phyloP scores from a whole-genome alignment of 1,284 basidiomycete species.

The Boletus sp. region DNA sequence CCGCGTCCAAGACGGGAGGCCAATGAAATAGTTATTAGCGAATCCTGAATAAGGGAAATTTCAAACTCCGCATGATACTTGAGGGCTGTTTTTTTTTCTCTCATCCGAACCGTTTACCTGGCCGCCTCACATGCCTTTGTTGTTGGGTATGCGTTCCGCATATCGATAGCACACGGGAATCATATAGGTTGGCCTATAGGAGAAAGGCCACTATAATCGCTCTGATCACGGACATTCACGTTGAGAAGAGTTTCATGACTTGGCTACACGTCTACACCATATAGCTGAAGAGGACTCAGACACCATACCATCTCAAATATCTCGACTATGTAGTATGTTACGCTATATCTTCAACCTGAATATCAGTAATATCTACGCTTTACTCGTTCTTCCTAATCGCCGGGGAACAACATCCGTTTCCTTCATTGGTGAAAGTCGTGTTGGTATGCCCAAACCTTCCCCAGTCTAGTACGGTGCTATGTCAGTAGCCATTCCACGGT shows the following conservation, averaged over 20 bases:
- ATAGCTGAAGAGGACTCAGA: neutral
- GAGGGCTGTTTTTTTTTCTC: slow-evolving; percentile 12
- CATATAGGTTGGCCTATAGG: slow-evolving; percentile 54
- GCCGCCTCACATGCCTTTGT: slow-evolving; percentile 46
- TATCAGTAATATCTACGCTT: slow-evolving; percentile 12
- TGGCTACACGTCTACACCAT: slow-evolving; percentile 48
- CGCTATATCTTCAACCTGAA: neutral
- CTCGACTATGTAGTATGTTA: neutral
- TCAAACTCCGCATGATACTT: slow-evolving; percentile 26
- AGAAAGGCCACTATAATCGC: slow-evolving; percentile 72
- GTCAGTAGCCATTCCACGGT: neutral
- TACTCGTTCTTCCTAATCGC: slow-evolving; percentile 36
- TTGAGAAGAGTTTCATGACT: slow-evolving; percentile 79
- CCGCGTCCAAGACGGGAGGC: neutral
- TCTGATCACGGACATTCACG: slow-evolving; percentile 65
- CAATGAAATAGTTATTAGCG: neutral
- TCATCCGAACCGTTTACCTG: slow-evolving; percentile 23
- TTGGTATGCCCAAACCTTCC: slow-evolving; percentile 57
- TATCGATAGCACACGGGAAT: slow-evolving; percentile 43
- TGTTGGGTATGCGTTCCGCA: slow-evolving; percentile 58
- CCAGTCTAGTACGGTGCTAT: slow-evolving; percentile 14
- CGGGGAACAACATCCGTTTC: slow-evolving; percentile 48
- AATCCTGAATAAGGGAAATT: neutral
- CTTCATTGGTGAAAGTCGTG: slow-evolving; percentile 60
- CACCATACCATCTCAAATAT: neutral